A percentile compares a stretch with the other conserved stretches of the same genome.
Conservation (phyloP, 169 alveolate species). For the Cryptosporidium ubiquitum region DNA sequence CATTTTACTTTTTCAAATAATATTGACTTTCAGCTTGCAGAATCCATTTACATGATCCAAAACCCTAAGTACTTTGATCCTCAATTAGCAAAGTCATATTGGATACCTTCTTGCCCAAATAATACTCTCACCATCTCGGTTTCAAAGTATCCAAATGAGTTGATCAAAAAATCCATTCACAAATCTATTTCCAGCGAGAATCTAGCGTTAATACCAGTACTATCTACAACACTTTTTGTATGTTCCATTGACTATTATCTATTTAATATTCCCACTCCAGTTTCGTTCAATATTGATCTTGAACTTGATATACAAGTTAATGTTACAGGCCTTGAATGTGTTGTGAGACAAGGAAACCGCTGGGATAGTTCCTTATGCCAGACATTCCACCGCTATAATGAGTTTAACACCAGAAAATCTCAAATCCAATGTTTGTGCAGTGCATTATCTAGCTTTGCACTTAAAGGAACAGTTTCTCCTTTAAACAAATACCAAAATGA, state of each 20-base stretch:
- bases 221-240: constrained; percentile 38
- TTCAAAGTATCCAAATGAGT: constrained; percentile 18
- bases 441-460: constrained; percentile 47
- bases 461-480: constrained; percentile 35
- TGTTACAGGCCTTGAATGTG: constrained; percentile 24
- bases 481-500: constrained; percentile 45
- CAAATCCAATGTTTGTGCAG: constrained; percentile 61
- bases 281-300: constrained; percentile 17
- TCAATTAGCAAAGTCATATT: constrained; percentile 22
- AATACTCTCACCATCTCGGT: constrained; percentile 38
- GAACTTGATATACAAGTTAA: constrained; percentile 25
- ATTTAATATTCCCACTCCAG: constrained; percentile 53
- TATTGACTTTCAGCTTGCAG: constrained; percentile 11
- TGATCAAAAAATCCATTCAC: constrained; percentile 19
- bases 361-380: constrained; percentile 39
- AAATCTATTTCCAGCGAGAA: neutral
- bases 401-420: constrained; percentile 51
- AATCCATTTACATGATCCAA: constrained; percentile 51
- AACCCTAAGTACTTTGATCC: constrained; percentile 60
- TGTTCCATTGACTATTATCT: constrained; percentile 63
- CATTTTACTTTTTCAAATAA: neutral
- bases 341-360: neutral
- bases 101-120: constrained; percentile 72
- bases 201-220: neutral
- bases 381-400: constrained; percentile 41